Percentiles rank a stretch among this genome's conserved stretches.
Conservation (phyloP, 148 eudicot species). For the Amaranthus palmeri region DNA sequence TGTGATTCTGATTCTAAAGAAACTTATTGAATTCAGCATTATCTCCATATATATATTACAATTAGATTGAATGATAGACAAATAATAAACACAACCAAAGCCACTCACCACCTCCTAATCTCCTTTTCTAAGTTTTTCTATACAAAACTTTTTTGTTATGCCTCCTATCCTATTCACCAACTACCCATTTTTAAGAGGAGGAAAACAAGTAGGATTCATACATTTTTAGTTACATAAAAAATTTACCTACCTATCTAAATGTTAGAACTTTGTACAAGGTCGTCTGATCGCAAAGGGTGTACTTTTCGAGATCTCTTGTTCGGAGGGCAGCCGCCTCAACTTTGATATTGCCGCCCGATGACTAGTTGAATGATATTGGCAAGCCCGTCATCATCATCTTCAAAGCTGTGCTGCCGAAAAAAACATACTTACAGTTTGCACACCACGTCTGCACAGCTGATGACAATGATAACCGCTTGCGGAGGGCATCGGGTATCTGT, state of each 20-base stretch:
- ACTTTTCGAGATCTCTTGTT: background rate
- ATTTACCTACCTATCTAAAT: constrained; percentile 32
- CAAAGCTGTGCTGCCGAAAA: constrained; percentile 3
- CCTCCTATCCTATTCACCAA: constrained; percentile 25
- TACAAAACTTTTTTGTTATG: constrained; percentile 29
- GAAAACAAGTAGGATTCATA: constrained; percentile 9
- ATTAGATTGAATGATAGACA: constrained; percentile 18
- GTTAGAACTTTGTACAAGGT: constrained; percentile 39
- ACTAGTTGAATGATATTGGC: background rate
- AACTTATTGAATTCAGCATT: no score
- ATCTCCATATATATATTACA: constrained; percentile 15
- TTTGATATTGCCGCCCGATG: background rate
- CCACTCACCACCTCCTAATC: constrained; percentile 22
- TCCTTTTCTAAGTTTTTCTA: constrained; percentile 20
- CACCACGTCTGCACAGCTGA: constrained; percentile 5
- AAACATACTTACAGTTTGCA: constrained; percentile 14
- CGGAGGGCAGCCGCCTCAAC: constrained; percentile 12
- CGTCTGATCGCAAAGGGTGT: constrained; percentile 18
- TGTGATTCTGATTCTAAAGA: no score
- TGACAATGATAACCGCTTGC: background rate
- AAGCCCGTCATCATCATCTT: constrained; percentile 6
- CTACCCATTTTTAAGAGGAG: background rate
- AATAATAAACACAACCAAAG: constrained; percentile 2
- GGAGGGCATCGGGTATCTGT: constrained; percentile 2
- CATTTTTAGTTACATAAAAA: constrained; percentile 26